Conservation (phyloP, 345 rosid genomes). For the Geranium brycei region DNA sequence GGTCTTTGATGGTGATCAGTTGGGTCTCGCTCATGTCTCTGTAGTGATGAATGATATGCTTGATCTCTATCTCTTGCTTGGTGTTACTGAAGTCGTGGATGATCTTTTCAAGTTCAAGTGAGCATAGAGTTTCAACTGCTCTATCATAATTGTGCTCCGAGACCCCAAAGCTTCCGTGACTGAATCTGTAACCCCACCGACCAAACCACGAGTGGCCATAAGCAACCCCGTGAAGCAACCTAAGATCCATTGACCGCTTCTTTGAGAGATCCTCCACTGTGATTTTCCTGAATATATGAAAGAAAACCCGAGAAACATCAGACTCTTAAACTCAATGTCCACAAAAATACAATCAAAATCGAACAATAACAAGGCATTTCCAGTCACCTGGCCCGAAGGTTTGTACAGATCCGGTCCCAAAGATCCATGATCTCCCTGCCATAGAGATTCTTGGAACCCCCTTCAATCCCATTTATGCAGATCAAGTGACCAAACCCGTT, state of each 20-base stretch:
- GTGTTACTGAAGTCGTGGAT: conserved; percentile 29
- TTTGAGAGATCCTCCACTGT: conserved; percentile 59
- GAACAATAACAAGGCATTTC: too few relatives aligned
- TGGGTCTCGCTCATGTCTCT: conserved; percentile 49
- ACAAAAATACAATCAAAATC: too few relatives aligned
- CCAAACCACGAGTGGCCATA: conserved; percentile 91
- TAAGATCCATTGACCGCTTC: conserved; percentile 64
- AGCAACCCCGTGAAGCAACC: conserved; percentile 65
- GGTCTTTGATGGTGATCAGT: conserved; percentile 52
- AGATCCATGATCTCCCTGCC: conserved; percentile 75
- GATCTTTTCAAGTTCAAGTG: conserved; percentile 38
- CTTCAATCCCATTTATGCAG: conserved; percentile 69
- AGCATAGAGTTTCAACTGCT: conserved; percentile 57
- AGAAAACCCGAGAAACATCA: too few relatives aligned
- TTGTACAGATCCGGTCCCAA: conserved; percentile 68
- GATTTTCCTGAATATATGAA: conserved; percentile 33
- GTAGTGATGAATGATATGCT: conserved; percentile 36
- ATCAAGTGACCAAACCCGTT: conserved; percentile 83
- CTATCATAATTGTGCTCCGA: conserved; percentile 37
- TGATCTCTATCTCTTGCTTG: conserved; percentile 21
- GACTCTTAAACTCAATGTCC: too few relatives aligned
- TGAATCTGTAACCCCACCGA: conserved; percentile 70
- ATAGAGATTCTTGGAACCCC: conserved; percentile 47
- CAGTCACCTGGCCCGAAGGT: conserved; percentile 42
- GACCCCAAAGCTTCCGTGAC: conserved; percentile 69